Evolutionary conservation across 352 stramenopile genomes (phyloP).

Genomic region (Phytophthora boehmeriae): DNA sequence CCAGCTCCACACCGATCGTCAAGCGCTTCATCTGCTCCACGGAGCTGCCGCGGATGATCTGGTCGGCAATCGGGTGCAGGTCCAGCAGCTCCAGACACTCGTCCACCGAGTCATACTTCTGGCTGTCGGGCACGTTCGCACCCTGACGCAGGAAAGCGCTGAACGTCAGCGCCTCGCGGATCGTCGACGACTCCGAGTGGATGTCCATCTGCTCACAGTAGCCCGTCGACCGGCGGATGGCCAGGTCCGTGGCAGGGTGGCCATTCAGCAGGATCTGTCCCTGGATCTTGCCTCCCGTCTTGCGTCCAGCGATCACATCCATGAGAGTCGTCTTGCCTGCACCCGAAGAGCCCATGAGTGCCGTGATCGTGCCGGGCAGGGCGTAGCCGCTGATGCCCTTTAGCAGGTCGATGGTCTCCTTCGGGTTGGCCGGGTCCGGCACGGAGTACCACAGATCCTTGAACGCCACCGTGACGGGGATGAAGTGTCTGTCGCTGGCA

Average conservation of each 20-base stretch:
- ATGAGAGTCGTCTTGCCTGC: conserved; percentile 94
- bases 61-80: conserved; percentile 22
- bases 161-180: conserved; percentile 78
- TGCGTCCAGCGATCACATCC: conserved; percentile 93
- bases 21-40: conserved; percentile 44
- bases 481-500: neutral
- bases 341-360: conserved; percentile 68
- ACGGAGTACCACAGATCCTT: neutral
- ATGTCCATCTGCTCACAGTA: conserved; percentile 79
- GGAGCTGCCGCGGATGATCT: conserved; percentile 31
- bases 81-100: conserved; percentile 27
- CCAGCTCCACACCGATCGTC: conserved; percentile 58
- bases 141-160: conserved; percentile 62
- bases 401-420: neutral
- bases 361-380: conserved; percentile 7
- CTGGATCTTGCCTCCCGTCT: conserved; percentile 84
- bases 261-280: conserved; percentile 92
- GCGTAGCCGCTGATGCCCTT: neutral
- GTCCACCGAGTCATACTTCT: conserved; percentile 25
- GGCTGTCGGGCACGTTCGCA: conserved; percentile 10
- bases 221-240: conserved; percentile 38
- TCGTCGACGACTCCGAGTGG: conserved; percentile 77
- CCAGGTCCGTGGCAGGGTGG: conserved; percentile 43
- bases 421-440: neutral
- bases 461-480: neutral